phyloP scores from a whole-genome alignment of 306 rosid species.

The Gillenia trifoliata region DNA sequence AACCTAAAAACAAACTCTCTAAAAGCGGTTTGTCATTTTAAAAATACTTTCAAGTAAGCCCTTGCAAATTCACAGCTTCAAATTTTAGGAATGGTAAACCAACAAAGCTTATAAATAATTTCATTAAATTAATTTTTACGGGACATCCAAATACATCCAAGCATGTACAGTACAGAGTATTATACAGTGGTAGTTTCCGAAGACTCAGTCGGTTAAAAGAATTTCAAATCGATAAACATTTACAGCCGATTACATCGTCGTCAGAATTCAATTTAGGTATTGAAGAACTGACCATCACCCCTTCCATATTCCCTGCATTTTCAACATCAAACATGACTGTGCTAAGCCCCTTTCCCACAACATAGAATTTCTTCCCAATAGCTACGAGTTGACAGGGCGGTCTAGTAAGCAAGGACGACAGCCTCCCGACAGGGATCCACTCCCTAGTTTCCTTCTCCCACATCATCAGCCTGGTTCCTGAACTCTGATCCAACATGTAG shows the following conservation, averaged over 20 bases:
- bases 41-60: too few species aligned
- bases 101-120: not conserved
- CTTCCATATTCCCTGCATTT: conserved; percentile 41
- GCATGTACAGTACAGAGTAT: not conserved
- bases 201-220: not conserved
- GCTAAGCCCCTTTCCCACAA: conserved; percentile 78
- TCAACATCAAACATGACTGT: conserved; percentile 71
- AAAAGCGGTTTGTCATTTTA: too few species aligned
- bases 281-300: conserved; percentile 65
- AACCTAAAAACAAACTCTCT: too few species aligned
- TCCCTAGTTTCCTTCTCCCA: conserved; percentile 55
- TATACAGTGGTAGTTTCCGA: not conserved
- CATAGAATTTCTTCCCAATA: conserved; percentile 56
- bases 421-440: conserved; percentile 72
- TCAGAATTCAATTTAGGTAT: conserved; percentile 49
- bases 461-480: conserved; percentile 69
- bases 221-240: conserved; percentile 54
- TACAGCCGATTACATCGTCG: conserved; percentile 65
- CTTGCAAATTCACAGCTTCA: not conserved
- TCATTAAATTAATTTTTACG: not conserved
- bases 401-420: conserved; percentile 69
- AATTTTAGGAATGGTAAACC: not conserved
- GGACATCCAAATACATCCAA: not conserved
- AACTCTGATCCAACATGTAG: conserved; percentile 67
- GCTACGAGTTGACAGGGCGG: conserved; percentile 81